Percentiles rank a stretch among this genome's conserved stretches.
Evolutionary conservation across 306 rosid genomes (phyloP).

Genomic region (Quercus alba): DNA sequence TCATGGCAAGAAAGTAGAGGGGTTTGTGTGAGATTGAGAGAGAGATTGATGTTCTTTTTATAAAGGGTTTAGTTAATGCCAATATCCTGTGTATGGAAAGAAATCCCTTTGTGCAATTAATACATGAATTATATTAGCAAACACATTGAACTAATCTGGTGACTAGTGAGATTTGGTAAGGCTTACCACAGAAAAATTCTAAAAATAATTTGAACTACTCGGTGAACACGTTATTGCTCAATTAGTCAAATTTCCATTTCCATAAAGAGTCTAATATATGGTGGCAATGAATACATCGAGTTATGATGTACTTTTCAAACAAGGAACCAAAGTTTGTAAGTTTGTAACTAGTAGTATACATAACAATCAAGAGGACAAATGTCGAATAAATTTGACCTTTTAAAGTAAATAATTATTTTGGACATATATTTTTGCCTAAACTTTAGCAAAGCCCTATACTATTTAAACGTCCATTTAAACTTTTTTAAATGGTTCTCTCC

Average conservation of each 20-base stretch:
- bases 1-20: conserved; percentile 26
- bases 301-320: conserved; percentile 32
- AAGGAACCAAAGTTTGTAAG: conserved; percentile 18
- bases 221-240: neutral
- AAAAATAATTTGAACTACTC: neutral
- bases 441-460: neutral
- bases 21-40: neutral
- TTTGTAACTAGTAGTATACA: conserved; percentile 7
- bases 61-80: conserved; percentile 32
- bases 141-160: conserved; percentile 10
- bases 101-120: conserved; percentile 27
- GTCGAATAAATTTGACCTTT: neutral
- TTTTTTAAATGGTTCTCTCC: neutral
- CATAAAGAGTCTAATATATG: conserved; percentile 5
- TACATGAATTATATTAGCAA: conserved; percentile 6
- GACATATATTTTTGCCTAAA: neutral
- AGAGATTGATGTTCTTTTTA: conserved; percentile 22
- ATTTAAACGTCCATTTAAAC: neutral
- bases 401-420: neutral
- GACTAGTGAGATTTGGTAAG: too few species aligned
- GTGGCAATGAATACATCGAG: conserved; percentile 22
- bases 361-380: neutral
- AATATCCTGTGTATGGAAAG: conserved; percentile 21
- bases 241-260: conserved; percentile 26
- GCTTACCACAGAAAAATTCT: neutral